Percentiles rank a stretch among this genome's conserved stretches.
These are phyloP conservation scores for Ustulina deusta DNA, from an alignment of 2,329 filamentous ascomycete species.

Conservation along the genomic window DNA sequence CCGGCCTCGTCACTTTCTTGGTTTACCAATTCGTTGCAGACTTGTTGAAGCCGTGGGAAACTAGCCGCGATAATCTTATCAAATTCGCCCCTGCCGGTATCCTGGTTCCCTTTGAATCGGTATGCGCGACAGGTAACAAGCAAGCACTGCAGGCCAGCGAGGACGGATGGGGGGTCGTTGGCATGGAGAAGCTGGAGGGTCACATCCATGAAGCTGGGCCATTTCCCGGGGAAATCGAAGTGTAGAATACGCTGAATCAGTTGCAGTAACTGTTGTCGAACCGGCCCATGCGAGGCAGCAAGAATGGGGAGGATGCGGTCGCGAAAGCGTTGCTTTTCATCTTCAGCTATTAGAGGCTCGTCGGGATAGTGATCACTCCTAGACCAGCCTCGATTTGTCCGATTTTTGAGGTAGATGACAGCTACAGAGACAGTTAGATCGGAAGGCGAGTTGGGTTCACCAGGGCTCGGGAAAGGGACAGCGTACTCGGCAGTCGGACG, in stretches of 20 bases:
- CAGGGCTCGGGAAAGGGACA: constrained; percentile 29
- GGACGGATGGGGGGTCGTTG: constrained; percentile 86
- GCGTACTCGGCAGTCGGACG: constrained; percentile 88
- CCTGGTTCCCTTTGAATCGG: constrained; percentile 86
- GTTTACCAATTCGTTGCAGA: constrained; percentile 88
- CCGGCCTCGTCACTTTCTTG: constrained; percentile 94
- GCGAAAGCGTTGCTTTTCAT: constrained; percentile 88
- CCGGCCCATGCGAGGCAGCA: constrained; percentile 80
- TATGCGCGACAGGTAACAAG: constrained; percentile 96
- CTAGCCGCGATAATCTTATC: constrained; percentile 93
- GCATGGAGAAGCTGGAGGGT: constrained; percentile 89
- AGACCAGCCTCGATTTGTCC: constrained; percentile 92
- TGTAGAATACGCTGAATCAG: constrained; percentile 96
- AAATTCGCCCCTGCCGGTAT: constrained; percentile 82
- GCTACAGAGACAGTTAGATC: constrained; percentile 64
- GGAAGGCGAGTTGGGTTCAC: constrained; percentile 2
- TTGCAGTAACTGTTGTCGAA: constrained; percentile 93
- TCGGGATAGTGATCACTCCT: constrained; percentile 79
- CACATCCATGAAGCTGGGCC: constrained; percentile 94
- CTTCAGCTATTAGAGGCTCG: constrained; percentile 82
- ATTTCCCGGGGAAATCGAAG: constrained; percentile 92
- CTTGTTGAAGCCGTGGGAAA: constrained; percentile 87
- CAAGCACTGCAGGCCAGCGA: constrained; percentile 93
- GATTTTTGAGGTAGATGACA: constrained; percentile 98
- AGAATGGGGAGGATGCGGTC: constrained; percentile 90